Percentiles rank a stretch among this genome's conserved stretches.
Conservation (phyloP, 345 rosid species). For the Lepidium aucheri region DNA sequence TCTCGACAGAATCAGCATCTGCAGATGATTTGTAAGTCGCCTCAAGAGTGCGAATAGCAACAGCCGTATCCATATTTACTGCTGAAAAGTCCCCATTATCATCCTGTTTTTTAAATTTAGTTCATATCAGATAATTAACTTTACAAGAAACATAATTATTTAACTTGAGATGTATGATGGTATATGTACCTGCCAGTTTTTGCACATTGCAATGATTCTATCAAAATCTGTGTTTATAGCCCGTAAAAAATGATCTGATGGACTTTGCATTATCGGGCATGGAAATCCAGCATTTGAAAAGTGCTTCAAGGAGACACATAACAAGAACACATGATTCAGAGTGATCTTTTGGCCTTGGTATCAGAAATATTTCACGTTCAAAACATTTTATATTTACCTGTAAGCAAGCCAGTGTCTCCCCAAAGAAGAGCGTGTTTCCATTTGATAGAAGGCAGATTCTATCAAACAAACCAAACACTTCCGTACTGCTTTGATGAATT, state of each 20-base stretch:
- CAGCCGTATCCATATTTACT: constrained; percentile 98
- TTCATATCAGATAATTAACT: background rate
- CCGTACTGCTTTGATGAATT: constrained; percentile 91
- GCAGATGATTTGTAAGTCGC: constrained; percentile 89
- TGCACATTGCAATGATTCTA: constrained; percentile 98
- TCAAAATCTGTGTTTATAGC: constrained; percentile 98
- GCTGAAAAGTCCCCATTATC: constrained; percentile 96
- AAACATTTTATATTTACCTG: constrained; percentile 41
- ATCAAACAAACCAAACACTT: constrained; percentile 98
- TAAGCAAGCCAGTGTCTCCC: constrained; percentile 96
- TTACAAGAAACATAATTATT: background rate
- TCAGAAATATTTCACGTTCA: background rate
- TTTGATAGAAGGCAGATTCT: constrained; percentile 95
- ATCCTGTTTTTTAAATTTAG: constrained; percentile 41
- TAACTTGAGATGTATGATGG: background rate
- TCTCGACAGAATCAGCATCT: constrained; percentile 87
- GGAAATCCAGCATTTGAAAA: constrained; percentile 99
- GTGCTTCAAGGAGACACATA: constrained; percentile 45
- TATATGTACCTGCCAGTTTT: constrained; percentile 82
- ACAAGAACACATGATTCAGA: background rate
- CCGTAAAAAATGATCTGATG: constrained; percentile 96
- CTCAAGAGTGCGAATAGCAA: constrained; percentile 96
- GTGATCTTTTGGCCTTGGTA: background rate
- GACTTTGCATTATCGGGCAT: constrained; percentile 99
- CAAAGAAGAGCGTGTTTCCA: constrained; percentile 94